A percentile compares a stretch with the other conserved stretches of the same genome.
Conservation (phyloP, 2,329 filamentous ascomycete genomes). For the Dactylonectria macrodidyma region DNA sequence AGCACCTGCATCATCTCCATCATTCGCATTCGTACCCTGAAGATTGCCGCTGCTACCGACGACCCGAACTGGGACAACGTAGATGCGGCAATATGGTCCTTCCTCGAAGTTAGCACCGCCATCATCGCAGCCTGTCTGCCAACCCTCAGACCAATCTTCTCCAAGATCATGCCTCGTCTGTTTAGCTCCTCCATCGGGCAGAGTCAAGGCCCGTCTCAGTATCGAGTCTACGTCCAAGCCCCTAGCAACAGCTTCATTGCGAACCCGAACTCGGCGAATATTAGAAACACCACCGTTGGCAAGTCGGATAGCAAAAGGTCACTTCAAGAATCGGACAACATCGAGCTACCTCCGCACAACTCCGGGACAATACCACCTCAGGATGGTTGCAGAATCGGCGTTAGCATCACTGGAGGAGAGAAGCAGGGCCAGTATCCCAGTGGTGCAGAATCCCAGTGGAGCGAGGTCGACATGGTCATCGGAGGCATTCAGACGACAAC, state of each 20-base stretch:
- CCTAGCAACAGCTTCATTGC: background rate
- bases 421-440: too few relatives aligned
- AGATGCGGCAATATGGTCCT: slow-evolving; percentile 30
- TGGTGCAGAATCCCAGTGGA: background rate
- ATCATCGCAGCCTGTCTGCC: slow-evolving; percentile 32
- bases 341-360: background rate
- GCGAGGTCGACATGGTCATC: background rate
- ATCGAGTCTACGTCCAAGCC: slow-evolving; percentile 11
- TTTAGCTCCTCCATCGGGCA: background rate
- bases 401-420: slow-evolving; percentile 10
- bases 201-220: slow-evolving; percentile 2
- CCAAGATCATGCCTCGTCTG: slow-evolving; percentile 24
- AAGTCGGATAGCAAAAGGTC: slow-evolving; percentile 5
- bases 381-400: background rate
- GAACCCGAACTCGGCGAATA: background rate
- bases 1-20: slow-evolving; percentile 33
- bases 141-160: slow-evolving; percentile 25
- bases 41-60: slow-evolving; percentile 17
- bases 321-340: background rate
- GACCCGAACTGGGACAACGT: slow-evolving; percentile 37
- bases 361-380: background rate
- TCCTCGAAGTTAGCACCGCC: slow-evolving; percentile 26
- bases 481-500: slow-evolving; percentile 21
- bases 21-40: slow-evolving; percentile 26
- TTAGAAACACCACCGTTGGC: background rate